Conservation (phyloP, 352 stramenopile species). For the Globisporangium cederbergense region DNA sequence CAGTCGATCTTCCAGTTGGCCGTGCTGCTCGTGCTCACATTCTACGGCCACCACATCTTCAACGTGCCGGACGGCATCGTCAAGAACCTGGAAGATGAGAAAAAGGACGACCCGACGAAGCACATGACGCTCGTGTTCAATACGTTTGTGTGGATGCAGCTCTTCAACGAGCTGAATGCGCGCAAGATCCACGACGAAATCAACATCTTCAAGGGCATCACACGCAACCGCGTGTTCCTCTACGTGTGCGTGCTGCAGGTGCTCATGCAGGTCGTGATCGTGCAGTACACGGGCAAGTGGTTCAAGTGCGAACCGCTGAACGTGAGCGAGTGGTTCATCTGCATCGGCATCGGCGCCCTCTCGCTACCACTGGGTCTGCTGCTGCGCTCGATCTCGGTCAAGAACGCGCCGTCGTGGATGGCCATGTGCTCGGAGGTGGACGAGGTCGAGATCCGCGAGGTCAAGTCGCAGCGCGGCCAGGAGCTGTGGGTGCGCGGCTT, state of each 20-base stretch:
- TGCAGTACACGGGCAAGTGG: constrained; percentile 89
- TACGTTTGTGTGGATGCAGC: constrained; percentile 94
- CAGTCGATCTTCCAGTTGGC: constrained; percentile 90
- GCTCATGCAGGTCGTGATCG: constrained; percentile 91
- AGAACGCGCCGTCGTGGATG: constrained; percentile 63
- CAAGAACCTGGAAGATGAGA: constrained; percentile 21
- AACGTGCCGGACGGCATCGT: constrained; percentile 34
- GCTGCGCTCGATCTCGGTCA: constrained; percentile 50
- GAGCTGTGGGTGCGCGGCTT: constrained; percentile 58
- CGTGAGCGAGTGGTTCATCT: constrained; percentile 49
- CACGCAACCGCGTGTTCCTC: constrained; percentile 91
- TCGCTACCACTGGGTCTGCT: constrained; percentile 50
- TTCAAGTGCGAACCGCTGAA: constrained; percentile 54
- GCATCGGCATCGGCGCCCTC: constrained; percentile 46
- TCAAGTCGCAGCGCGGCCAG: constrained; percentile 34
- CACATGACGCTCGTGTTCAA: constrained; percentile 98
- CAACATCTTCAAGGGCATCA: constrained; percentile 93
- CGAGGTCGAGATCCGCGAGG: constrained; percentile 28
- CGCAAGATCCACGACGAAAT: constrained; percentile 91
- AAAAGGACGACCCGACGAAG: constrained; percentile 20
- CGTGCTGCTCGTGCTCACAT: constrained; percentile 83
- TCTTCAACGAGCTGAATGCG: constrained; percentile 84
- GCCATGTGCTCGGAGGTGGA: constrained; percentile 48
- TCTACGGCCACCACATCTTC: constrained; percentile 58
- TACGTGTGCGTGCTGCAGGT: constrained; percentile 89